phyloP scores from a whole-genome alignment of 768 basidiomycete species.

The Porpolomopsis calyptriformis region DNA sequence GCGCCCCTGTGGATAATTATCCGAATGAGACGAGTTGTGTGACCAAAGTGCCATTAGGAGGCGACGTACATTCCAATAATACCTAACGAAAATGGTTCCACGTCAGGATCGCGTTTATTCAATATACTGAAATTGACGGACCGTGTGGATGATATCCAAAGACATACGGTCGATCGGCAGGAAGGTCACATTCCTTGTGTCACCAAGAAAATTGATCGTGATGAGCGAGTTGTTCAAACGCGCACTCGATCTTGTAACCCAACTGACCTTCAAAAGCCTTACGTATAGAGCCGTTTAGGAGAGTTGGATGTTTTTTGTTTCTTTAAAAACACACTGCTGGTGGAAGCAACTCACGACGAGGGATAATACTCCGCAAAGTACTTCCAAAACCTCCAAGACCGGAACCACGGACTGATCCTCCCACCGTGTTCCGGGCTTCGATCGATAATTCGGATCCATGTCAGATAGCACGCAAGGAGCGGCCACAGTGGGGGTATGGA shows the following conservation, averaged over 20 bases:
- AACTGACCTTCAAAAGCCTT: conserved; percentile 44
- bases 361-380: conserved; percentile 93
- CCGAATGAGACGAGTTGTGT: neutral
- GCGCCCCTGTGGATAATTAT: conserved; percentile 55
- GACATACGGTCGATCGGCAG: conserved; percentile 85
- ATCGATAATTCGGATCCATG: conserved; percentile 75
- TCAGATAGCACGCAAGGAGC: conserved; percentile 58
- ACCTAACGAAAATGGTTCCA: conserved; percentile 32
- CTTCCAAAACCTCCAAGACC: conserved; percentile 62
- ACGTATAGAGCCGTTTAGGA: no score
- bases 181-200: conserved; percentile 74
- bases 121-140: conserved; percentile 14
- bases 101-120: neutral
- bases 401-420: conserved; percentile 63
- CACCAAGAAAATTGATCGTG: conserved; percentile 5
- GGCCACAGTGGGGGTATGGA: conserved; percentile 47
- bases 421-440: conserved; percentile 64
- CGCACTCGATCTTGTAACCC: no score
- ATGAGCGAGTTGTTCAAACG: no score
- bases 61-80: conserved; percentile 90
- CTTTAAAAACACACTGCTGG: no score
- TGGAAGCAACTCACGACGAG: conserved; percentile 58
- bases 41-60: neutral
- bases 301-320: no score
- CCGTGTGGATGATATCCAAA: conserved; percentile 99